A percentile compares a stretch with the other conserved stretches of the same genome.
These are phyloP conservation scores for Clarireedia hainanense DNA, from an alignment of 2,329 filamentous ascomycete genomes.

Conservation along the genomic window DNA sequence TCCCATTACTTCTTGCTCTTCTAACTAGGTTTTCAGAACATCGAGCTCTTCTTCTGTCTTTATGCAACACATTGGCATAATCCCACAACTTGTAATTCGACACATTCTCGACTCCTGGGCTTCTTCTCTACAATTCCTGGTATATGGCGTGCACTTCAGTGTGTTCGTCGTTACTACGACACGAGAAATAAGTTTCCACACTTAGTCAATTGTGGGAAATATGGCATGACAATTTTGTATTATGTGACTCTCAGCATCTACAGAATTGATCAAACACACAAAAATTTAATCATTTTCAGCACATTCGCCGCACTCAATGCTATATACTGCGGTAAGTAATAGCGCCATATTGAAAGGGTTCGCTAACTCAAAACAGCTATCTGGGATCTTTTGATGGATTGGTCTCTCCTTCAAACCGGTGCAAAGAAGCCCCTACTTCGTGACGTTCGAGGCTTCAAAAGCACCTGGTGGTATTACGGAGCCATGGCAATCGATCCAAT, in stretches of 20 bases:
- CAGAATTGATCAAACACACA: conserved; percentile 56
- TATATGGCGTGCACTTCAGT: conserved; percentile 87
- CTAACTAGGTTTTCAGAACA: conserved; percentile 50
- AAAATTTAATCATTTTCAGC: conserved; percentile 65
- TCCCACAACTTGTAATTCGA: conserved; percentile 75
- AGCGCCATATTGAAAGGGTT: neutral
- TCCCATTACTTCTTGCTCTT: neutral
- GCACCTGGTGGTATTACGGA: conserved; percentile 73
- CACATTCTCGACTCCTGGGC: conserved; percentile 72
- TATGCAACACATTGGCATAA: conserved; percentile 73
- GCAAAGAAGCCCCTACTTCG: conserved; percentile 62
- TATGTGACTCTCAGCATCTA: conserved; percentile 76
- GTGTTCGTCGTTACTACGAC: conserved; percentile 80
- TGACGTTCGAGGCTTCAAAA: conserved; percentile 71
- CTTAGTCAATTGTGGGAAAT: conserved; percentile 87
- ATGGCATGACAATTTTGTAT: conserved; percentile 73
- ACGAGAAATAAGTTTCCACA: conserved; percentile 86
- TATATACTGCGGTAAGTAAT: conserved; percentile 64
- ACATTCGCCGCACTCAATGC: conserved; percentile 74
- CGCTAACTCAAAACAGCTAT: conserved; percentile 42
- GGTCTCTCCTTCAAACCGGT: conserved; percentile 76
- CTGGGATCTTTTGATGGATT: conserved; percentile 97
- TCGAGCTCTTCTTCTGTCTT: conserved; percentile 89
- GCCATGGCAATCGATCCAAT: conserved; percentile 80
- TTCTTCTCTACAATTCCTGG: conserved; percentile 79